Evolutionary conservation across 129 eudicot species (phyloP), one percentile per base, ranked within the genome.

Genomic region (Pseudognaphalium luteoalbum): DNA sequence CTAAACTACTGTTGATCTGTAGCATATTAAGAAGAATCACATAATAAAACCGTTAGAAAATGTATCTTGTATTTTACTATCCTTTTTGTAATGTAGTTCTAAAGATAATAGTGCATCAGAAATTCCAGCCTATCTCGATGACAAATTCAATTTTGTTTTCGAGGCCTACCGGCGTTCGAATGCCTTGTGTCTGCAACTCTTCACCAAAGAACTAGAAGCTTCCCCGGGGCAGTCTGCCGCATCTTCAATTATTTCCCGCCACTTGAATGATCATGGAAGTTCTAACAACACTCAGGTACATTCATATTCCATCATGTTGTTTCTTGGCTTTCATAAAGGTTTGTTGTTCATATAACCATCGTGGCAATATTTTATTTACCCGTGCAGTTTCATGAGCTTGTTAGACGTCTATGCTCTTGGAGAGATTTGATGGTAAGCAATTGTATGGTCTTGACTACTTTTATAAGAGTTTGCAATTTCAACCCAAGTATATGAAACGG

Each of bases 161-260:
- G 97, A 94, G 93, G 92, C 96, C 66, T 82, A 75, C 58, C 93
- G 94, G 56, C 96, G 99, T 70, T 94, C 99, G 66, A 91, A 91
- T 83, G 83, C 90, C 51, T 83, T 76, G 39, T 84, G 99, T 78
- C 82, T 94, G 86, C 99, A 94, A 88, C 91, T 91, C 67, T 94
- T 84, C 74, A 70, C 83, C 8, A 94, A 91, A 87, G 96, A 94
- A 34, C 72, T 77, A 77, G 99, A 94, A 84, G 88, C 83, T 85
- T 84, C 71, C 81, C 92, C 94, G 0, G 99, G 99, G 74, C 93
- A 94, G 72, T 86, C 92, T 81, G 93, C 90, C 62, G 99, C 99
- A 20, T 80, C 94, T 73, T 94, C 99, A 12, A 89, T 94, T 42
- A 80, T 94, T 61, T 89, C 86, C 28, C 97, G 97, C 80, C 79